These are phyloP conservation scores for Zymoseptoria crescenta DNA, from an alignment of 2,329 filamentous ascomycete genomes.

Conservation along the genomic window DNA sequence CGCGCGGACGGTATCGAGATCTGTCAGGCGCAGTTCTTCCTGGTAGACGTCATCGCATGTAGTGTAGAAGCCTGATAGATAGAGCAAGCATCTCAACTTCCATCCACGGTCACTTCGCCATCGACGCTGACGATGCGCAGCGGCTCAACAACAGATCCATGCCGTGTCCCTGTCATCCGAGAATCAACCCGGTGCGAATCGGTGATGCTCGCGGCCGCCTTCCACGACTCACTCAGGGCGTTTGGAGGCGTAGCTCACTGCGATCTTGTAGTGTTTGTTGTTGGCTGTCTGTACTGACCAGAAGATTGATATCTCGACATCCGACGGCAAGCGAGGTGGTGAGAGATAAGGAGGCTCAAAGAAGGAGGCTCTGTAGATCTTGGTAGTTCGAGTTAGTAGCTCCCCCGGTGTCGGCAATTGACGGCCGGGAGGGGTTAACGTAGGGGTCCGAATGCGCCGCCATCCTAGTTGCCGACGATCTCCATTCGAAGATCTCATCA, in stretches of 20 bases:
- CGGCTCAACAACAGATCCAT: too few species aligned
- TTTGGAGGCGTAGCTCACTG: not conserved
- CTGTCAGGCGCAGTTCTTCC: not conserved
- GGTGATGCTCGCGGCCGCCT: too few species aligned
- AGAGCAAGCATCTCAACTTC: too few species aligned
- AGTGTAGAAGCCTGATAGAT: too few species aligned
- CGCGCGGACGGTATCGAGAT: not conserved
- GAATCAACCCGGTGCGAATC: too few species aligned
- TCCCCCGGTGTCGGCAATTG: not conserved
- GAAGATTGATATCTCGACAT: not conserved
- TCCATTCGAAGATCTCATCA: not conserved
- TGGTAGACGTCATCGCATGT: too few species aligned
- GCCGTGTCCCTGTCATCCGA: too few species aligned
- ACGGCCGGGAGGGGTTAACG: not conserved
- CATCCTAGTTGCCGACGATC: not conserved
- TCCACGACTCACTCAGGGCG: too few species aligned
- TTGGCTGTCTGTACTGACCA: not conserved
- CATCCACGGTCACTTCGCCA: too few species aligned
- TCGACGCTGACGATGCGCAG: too few species aligned
- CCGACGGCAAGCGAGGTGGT: not conserved
- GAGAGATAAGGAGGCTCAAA: not conserved
- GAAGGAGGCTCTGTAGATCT: not conserved
- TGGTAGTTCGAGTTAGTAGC: too few species aligned
- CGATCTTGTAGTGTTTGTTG: not conserved
- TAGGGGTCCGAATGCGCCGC: not conserved